Conservation (phyloP, 1,284 basidiomycete species). For the Apiotrichum siamense region DNA sequence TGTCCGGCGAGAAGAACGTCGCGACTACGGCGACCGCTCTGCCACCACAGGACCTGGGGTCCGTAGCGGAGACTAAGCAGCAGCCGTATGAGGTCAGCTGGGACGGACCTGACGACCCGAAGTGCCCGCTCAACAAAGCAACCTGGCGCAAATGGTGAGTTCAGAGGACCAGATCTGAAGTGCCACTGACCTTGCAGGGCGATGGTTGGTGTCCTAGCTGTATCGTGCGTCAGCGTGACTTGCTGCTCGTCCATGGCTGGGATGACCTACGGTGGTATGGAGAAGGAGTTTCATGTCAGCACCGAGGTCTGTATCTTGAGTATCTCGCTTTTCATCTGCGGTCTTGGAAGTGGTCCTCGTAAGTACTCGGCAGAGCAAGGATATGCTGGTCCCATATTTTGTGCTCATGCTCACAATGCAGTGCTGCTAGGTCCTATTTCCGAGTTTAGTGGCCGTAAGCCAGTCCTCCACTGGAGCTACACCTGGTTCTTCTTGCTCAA, state of each 20-base stretch:
- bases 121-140: conserved; percentile 33
- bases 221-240: conserved; percentile 55
- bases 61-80: too few species aligned
- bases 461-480: conserved; percentile 29
- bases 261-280: conserved; percentile 60
- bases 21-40: too few species aligned
- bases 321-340: conserved; percentile 61
- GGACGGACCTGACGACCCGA: conserved; percentile 34
- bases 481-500: conserved; percentile 49
- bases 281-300: conserved; percentile 57
- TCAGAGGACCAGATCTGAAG: not conserved
- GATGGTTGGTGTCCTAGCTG: conserved; percentile 27
- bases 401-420: conserved; percentile 1
- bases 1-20: too few species aligned
- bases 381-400: not conserved
- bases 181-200: conserved; percentile 15
- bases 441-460: conserved; percentile 55
- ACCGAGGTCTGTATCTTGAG: conserved; percentile 65
- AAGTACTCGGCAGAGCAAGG: conserved; percentile 3
- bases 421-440: conserved; percentile 56
- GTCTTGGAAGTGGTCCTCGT: conserved; percentile 52
- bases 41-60: too few species aligned
- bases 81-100: conserved; percentile 32
- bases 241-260: conserved; percentile 66
- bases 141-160: conserved; percentile 37